These are phyloP conservation scores for Aspergillus baeticus DNA, from an alignment of 495 filamentous ascomycete genomes.

Conservation along the genomic window DNA sequence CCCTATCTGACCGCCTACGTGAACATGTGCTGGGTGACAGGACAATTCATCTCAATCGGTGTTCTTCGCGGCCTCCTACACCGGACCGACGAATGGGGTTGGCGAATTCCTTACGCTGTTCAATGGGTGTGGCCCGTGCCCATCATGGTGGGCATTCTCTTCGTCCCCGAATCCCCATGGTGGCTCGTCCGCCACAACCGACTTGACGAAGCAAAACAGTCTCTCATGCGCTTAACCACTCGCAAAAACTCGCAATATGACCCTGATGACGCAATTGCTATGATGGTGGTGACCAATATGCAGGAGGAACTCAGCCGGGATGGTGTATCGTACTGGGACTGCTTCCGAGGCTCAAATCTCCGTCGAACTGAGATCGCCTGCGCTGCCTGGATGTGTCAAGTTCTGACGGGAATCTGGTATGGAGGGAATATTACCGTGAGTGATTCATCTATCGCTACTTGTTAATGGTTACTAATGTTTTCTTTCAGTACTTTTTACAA, in stretches of 20 bases:
- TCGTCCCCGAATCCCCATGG: slow-evolving; percentile 50
- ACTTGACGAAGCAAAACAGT: slow-evolving; percentile 42
- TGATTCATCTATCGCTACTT: too few relatives aligned
- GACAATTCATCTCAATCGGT: not conserved
- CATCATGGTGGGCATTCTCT: slow-evolving; percentile 34
- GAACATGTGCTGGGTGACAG: not conserved
- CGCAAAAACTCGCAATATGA: slow-evolving; percentile 46
- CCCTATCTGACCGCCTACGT: not conserved
- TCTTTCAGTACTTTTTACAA: slow-evolving; percentile 59
- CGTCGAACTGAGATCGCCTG: slow-evolving; percentile 41
- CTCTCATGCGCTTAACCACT: slow-evolving; percentile 14
- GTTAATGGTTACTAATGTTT: too few relatives aligned
- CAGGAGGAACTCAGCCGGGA: slow-evolving; percentile 29
- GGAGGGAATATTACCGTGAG: slow-evolving; percentile 31
- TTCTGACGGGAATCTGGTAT: slow-evolving; percentile 14
- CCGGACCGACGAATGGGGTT: not conserved
- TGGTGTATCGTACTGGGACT: slow-evolving; percentile 37
- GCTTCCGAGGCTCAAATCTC: slow-evolving; percentile 37
- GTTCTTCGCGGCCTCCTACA: not conserved
- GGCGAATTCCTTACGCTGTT: not conserved
- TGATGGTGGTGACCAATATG: slow-evolving; percentile 35
- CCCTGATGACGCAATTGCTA: too few relatives aligned
- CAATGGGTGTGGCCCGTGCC: slow-evolving; percentile 39
- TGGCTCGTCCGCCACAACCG: slow-evolving; percentile 38
- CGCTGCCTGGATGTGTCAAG: slow-evolving; percentile 20